These are phyloP conservation scores for Colletotrichum viniferum DNA, from an alignment of 2,329 filamentous ascomycete genomes.

Conservation along the genomic window DNA sequence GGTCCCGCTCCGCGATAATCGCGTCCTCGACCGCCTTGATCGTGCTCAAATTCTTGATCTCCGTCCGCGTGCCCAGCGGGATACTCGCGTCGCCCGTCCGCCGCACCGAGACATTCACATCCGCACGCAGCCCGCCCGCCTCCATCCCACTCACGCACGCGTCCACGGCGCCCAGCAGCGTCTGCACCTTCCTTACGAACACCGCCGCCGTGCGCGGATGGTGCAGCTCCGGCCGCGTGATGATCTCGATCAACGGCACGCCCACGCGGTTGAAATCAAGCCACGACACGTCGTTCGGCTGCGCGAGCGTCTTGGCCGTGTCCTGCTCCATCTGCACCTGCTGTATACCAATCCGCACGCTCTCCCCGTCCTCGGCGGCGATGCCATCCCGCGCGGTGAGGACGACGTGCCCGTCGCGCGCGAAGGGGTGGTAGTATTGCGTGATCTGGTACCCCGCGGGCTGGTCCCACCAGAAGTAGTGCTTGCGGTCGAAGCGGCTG, in stretches of 20 bases:
- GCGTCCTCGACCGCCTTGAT: conserved; percentile 96
- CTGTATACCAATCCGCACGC: conserved; percentile 80
- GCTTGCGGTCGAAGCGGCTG: conserved; percentile 93
- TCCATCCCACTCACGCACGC: conserved; percentile 94
- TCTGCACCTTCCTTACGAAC: conserved; percentile 87
- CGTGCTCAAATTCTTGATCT: conserved; percentile 96
- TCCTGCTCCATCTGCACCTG: conserved; percentile 98
- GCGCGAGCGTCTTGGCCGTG: conserved; percentile 89
- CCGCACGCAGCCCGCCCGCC: conserved; percentile 84
- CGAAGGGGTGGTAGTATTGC: conserved; percentile 83
- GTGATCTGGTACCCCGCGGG: conserved; percentile 97
- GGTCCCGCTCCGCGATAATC: conserved; percentile 86
- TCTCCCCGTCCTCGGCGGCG: conserved; percentile 71
- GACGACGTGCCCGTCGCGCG: conserved; percentile 72
- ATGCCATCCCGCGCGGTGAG: conserved; percentile 81
- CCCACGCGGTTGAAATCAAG: conserved; percentile 95
- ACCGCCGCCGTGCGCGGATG: conserved; percentile 86
- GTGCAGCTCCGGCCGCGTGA: conserved; percentile 88
- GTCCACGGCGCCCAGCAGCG: conserved; percentile 77
- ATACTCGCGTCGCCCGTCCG: conserved; percentile 48
- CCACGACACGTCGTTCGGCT: conserved; percentile 74
- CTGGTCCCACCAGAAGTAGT: conserved; percentile 99
- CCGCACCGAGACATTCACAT: conserved; percentile 92
- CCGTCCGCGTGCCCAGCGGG: conserved; percentile 80
- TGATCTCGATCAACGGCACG: conserved; percentile 91